phyloP scores from a whole-genome alignment of 768 basidiomycete genomes.

The Mrakia hoshinonis region DNA sequence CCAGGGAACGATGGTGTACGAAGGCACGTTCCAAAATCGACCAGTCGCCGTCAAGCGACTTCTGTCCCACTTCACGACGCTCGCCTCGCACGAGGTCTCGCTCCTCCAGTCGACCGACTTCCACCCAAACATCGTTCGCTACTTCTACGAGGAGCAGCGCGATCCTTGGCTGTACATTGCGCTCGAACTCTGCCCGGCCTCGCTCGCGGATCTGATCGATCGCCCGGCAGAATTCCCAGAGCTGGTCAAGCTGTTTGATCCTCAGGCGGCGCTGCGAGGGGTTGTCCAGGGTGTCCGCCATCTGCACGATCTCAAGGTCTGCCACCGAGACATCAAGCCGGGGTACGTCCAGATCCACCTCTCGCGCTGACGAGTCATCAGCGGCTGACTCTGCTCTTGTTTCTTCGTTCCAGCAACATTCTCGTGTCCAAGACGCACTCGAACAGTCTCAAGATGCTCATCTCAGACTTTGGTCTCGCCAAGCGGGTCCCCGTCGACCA shows the following conservation, averaged over 20 bases:
- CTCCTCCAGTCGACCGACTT: slow-evolving; percentile 94
- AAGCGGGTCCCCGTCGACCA: slow-evolving; percentile 92
- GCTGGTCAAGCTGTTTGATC: slow-evolving; percentile 76
- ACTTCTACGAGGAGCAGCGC: slow-evolving; percentile 92
- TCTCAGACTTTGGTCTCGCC: slow-evolving; percentile 91
- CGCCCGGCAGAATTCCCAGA: slow-evolving; percentile 60
- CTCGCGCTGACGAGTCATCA: neutral
- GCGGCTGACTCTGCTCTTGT: neutral
- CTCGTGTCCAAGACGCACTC: slow-evolving; percentile 49
- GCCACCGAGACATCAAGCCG: slow-evolving; percentile 98
- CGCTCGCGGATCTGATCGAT: slow-evolving; percentile 40
- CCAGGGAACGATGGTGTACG: slow-evolving; percentile 90
- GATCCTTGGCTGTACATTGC: slow-evolving; percentile 95
- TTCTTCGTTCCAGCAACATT: slow-evolving; percentile 54
- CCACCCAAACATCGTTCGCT: slow-evolving; percentile 93
- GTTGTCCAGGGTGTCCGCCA: slow-evolving; percentile 81
- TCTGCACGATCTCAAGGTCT: slow-evolving; percentile 83
- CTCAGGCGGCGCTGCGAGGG: slow-evolving; percentile 73
- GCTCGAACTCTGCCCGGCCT: slow-evolving; percentile 58
- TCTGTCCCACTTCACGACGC: slow-evolving; percentile 86
- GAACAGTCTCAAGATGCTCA: slow-evolving; percentile 35
- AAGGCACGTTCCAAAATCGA: slow-evolving; percentile 75
- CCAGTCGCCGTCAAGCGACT: slow-evolving; percentile 98
- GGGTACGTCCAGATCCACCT: slow-evolving; percentile 45
- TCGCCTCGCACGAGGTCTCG: slow-evolving; percentile 85